A percentile compares a stretch with the other conserved stretches of the same genome.
Evolutionary conservation across 176 grass and related monocot species (phyloP).

Genomic region (Bolboschoenus planiculmis): DNA sequence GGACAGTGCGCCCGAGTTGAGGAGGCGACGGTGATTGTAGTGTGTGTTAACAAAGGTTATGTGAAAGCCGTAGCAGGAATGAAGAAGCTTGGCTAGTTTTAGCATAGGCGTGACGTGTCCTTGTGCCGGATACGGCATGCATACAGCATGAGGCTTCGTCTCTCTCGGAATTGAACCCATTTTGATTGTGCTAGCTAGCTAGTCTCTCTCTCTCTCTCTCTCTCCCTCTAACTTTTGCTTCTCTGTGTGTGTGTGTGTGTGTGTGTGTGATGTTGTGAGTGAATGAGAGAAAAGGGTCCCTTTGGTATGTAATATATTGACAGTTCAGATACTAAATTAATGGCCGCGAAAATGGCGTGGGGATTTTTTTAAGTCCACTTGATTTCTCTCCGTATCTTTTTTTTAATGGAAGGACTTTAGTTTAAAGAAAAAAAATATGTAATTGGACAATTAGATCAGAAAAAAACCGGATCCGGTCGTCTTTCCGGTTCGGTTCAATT

Average conservation of each 20-base stretch:
- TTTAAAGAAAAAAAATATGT: no score
- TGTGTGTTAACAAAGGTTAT: slow-evolving; percentile 69
- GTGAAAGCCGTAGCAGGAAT: slow-evolving; percentile 42
- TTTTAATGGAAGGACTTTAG: no score
- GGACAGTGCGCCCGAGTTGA: slow-evolving; percentile 28
- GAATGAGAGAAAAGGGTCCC: not conserved
- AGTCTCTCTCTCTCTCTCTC: not conserved
- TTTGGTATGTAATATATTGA: not conserved
- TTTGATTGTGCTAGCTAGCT: not conserved
- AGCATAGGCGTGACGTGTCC: slow-evolving; percentile 68
- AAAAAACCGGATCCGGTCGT: no score
- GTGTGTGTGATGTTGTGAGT: slow-evolving; percentile 1
- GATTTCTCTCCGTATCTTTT: no score
- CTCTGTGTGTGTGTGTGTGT: slow-evolving; percentile 7
- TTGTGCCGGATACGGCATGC: slow-evolving; percentile 50
- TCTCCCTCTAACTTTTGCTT: not conserved
- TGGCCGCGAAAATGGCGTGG: not conserved
- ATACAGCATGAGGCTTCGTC: slow-evolving; percentile 37
- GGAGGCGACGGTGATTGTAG: slow-evolving; percentile 56
- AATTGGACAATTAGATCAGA: no score
- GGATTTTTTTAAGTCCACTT: not conserved
- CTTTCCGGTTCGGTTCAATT: no score
- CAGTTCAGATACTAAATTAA: not conserved
- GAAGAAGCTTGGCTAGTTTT: slow-evolving; percentile 54
- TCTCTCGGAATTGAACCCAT: not conserved